These are phyloP conservation scores for Aspergillus sergii DNA, from an alignment of 2,329 filamentous ascomycete species.

Conservation along the genomic window DNA sequence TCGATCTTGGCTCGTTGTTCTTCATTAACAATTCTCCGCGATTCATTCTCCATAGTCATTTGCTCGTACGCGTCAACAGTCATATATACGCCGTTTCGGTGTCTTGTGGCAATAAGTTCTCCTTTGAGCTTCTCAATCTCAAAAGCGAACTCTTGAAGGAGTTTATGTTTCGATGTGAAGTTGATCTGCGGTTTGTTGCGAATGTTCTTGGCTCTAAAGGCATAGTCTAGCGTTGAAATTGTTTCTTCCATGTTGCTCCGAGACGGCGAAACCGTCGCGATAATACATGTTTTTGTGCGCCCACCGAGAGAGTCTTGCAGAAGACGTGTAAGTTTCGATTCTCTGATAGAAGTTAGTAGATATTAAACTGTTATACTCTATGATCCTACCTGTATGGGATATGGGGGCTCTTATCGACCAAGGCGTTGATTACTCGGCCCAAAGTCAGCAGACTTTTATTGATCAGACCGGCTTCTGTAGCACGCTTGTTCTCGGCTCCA, in stretches of 20 bases:
- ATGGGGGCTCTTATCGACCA: conserved; percentile 86
- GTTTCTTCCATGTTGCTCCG: conserved; percentile 97
- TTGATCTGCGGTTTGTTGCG: conserved; percentile 97
- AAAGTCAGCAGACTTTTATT: conserved; percentile 97
- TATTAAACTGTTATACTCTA: conserved; percentile 9
- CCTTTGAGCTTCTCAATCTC: conserved; percentile 96
- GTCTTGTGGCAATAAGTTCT: conserved; percentile 87
- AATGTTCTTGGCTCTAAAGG: conserved; percentile 97
- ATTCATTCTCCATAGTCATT: conserved; percentile 89
- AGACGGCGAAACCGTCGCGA: conserved; percentile 91
- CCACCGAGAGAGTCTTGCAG: conserved; percentile 96
- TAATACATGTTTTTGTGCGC: conserved; percentile 96
- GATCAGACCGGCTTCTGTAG: conserved; percentile 92
- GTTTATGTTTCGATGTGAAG: conserved; percentile 88
- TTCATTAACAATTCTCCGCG: conserved; percentile 83
- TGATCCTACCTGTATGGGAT: conserved; percentile 68
- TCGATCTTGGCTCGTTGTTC: conserved; percentile 92
- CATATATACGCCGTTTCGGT: conserved; percentile 93
- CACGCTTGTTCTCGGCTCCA: conserved; percentile 96
- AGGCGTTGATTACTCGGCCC: conserved; percentile 93
- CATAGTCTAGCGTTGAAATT: conserved; percentile 96
- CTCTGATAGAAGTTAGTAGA: conserved; percentile 57
- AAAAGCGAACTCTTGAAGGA: conserved; percentile 83
- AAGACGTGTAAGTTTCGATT: conserved; percentile 92
- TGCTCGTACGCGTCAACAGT: conserved; percentile 88